Conservation (phyloP, 2,329 filamentous ascomycete genomes). For the Pseudophaeomoniella oleicola region DNA sequence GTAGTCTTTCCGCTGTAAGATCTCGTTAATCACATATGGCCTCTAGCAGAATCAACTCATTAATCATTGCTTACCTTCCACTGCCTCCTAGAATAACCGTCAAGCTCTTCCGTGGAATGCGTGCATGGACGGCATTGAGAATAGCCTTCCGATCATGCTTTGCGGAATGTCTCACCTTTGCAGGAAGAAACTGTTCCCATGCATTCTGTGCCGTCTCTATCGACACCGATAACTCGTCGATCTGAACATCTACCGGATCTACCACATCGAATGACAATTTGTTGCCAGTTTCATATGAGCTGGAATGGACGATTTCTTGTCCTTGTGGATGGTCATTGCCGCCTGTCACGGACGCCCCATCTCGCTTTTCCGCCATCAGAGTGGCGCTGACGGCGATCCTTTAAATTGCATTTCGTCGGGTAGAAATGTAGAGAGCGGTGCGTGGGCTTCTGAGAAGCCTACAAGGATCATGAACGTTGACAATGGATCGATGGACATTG, state of each 20-base stretch:
- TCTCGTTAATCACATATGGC: neutral
- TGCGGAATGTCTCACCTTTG: neutral
- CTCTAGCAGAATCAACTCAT: too few species aligned
- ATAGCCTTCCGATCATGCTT: neutral
- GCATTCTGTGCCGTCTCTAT: neutral
- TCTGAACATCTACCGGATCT: neutral
- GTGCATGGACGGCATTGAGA: neutral
- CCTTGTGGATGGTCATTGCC: too few species aligned
- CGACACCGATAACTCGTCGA: neutral
- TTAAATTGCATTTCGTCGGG: too few species aligned
- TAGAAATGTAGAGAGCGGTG: too few species aligned
- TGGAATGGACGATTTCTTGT: too few species aligned
- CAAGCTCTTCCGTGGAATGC: neutral
- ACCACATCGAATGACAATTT: neutral
- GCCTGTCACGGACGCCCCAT: too few species aligned
- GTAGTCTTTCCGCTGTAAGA: conserved; percentile 61
- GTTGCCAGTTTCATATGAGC: neutral
- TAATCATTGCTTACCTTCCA: neutral
- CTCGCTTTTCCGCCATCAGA: too few species aligned
- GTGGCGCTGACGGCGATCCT: too few species aligned
- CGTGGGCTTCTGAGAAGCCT: too few species aligned
- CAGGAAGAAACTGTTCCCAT: neutral
- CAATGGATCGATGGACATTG: too few species aligned
- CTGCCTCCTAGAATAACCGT: neutral
- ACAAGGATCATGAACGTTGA: too few species aligned